Evolutionary conservation across 192 early-diverging fungal species (phyloP).

Genomic region (Backusella circina): DNA sequence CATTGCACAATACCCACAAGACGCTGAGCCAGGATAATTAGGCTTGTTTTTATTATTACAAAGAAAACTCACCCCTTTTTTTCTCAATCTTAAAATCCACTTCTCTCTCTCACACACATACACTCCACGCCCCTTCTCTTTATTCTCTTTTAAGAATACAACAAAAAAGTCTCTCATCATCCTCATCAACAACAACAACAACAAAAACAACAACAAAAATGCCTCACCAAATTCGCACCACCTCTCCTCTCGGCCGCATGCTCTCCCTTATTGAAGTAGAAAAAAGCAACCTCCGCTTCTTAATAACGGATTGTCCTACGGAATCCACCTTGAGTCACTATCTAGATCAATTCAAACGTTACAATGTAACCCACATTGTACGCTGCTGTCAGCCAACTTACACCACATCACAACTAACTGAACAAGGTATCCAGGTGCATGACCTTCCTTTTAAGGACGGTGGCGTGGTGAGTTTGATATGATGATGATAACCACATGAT

Average conservation of each 20-base stretch:
- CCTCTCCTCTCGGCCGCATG: slow-evolving; percentile 53
- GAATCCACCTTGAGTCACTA: slow-evolving; percentile 74
- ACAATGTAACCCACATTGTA: slow-evolving; percentile 83
- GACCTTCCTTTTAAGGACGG: slow-evolving; percentile 92
- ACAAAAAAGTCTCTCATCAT: background rate
- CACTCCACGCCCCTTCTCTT: background rate
- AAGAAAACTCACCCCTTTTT: background rate
- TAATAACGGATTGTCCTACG: slow-evolving; percentile 93
- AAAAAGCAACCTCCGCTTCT: slow-evolving; percentile 64
- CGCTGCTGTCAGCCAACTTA: slow-evolving; percentile 92
- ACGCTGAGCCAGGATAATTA: slow-evolving; percentile 11
- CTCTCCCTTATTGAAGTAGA: slow-evolving; percentile 61
- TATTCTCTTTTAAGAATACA: background rate
- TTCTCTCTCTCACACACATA: background rate
- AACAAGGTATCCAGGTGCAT: slow-evolving; percentile 70
- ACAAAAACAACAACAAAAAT: background rate
- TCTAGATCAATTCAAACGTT: slow-evolving; percentile 63
- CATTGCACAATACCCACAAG: slow-evolving; percentile 8
- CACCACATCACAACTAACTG: slow-evolving; percentile 51
- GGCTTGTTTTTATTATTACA: too few species aligned
- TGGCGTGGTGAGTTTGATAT: slow-evolving; percentile 54
- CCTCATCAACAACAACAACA: background rate
- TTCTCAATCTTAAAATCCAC: background rate
- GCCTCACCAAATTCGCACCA: slow-evolving; percentile 5
- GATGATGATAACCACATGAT: background rate